A percentile compares a stretch with the other conserved stretches of the same genome.
These are phyloP conservation scores for Mucor piriformis DNA, from an alignment of 371 early-diverging fungal species.

Conservation along the genomic window DNA sequence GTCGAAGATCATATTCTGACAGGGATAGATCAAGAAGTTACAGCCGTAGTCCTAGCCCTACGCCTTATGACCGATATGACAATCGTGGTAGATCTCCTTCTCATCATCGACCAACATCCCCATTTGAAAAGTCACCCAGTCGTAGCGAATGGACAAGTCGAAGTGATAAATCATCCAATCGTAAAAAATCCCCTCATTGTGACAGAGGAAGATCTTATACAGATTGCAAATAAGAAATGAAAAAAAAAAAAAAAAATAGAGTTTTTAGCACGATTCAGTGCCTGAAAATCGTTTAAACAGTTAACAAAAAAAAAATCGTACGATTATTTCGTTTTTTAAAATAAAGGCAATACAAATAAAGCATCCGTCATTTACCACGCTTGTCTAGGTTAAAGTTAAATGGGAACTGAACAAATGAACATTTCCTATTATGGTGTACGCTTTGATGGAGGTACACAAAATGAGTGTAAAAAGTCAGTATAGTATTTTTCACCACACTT, in stretches of 20 bases:
- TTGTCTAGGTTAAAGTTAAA: neutral
- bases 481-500: neutral
- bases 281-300: too few relatives aligned
- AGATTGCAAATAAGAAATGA: too few relatives aligned
- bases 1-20: conserved; percentile 14
- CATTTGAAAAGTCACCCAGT: neutral
- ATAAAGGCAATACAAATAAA: neutral
- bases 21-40: conserved; percentile 2
- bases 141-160: neutral
- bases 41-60: conserved; percentile 1
- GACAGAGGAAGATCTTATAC: too few relatives aligned
- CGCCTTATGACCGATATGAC: neutral
- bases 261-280: too few relatives aligned
- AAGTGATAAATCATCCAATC: too few relatives aligned
- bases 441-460: conserved; percentile 12
- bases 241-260: too few relatives aligned
- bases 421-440: conserved; percentile 2
- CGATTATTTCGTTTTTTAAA: neutral
- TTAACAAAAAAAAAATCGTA: too few relatives aligned
- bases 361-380: neutral
- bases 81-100: neutral
- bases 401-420: neutral
- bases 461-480: neutral
- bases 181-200: too few relatives aligned
- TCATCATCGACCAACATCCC: too few relatives aligned